Conservation (phyloP, 768 basidiomycete species). For the Phanerochaete carnosa region DNA sequence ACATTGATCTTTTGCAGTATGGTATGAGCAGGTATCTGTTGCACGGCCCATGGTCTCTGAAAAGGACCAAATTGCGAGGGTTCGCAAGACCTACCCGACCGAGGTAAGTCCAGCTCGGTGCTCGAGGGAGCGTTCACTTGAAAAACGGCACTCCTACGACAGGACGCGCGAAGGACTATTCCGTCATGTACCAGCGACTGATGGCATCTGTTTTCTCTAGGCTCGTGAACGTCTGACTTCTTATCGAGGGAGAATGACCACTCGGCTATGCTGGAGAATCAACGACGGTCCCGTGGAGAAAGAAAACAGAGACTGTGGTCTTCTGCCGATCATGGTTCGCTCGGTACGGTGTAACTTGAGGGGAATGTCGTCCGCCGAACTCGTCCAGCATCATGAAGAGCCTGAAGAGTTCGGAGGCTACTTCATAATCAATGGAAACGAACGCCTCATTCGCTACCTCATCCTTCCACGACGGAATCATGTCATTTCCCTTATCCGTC, state of each 20-base stretch:
- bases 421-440: conserved; percentile 98
- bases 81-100: conserved; percentile 80
- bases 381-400: conserved; percentile 91
- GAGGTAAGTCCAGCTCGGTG: conserved; percentile 55
- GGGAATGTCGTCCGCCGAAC: conserved; percentile 76
- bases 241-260: conserved; percentile 87
- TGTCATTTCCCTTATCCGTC: conserved; percentile 88
- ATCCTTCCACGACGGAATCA: conserved; percentile 95
- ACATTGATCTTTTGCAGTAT: conserved; percentile 50
- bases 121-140: neutral
- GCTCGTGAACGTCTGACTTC: conserved; percentile 91
- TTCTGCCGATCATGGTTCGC: conserved; percentile 95
- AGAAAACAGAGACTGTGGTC: conserved; percentile 80
- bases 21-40: conserved; percentile 84
- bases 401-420: conserved; percentile 99
- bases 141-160: neutral
- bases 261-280: conserved; percentile 83
- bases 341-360: conserved; percentile 93
- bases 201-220: conserved; percentile 35
- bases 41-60: conserved; percentile 86
- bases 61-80: conserved; percentile 68
- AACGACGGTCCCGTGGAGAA: conserved; percentile 58
- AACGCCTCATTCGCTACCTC: conserved; percentile 96
- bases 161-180: neutral
- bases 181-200: neutral